Evolutionary conservation across 768 basidiomycete species (phyloP), one percentile per base, ranked within the genome.

Genomic region (Amyloporia xantha): DNA sequence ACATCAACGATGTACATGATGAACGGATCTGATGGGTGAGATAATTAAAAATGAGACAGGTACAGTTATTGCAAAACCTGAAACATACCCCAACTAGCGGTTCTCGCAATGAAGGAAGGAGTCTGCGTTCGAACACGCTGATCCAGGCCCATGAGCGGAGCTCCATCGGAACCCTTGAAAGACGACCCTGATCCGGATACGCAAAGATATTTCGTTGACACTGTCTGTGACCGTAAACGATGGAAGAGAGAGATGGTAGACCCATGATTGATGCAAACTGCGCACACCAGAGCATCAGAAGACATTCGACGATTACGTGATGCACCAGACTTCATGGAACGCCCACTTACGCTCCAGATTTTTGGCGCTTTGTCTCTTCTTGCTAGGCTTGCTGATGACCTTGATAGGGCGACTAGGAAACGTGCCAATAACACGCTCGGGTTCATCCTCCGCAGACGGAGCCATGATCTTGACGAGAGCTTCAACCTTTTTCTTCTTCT

Each of bases 1-100:
- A 92, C 88, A 65, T 97, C 93, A 53, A 96, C 93, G 53, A 96
- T 92, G 72, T 96, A 98, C 78, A 97, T 90, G 59, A 97, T 82
- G 68, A 96, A 97, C 0, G 92, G 86, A 68, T 94, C 87, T 88
- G 56, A n/a, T n/a, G n/a, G n/a, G n/a, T n/a, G n/a, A n/a, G 0
- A 36, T 38, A 46, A 20, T 21, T 4, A 35, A 27, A 49, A 49
- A 57, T 61, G 41, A 61, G 52, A 51, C n/a, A n/a, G n/a, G n/a
- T n/a, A n/a, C n/a, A n/a, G n/a, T n/a, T n/a, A n/a, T n/a, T n/a
- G n/a, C n/a, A n/a, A n/a, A n/a, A n/a, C 60, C 43, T 15, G 51
- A 37, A 36, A 66, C 79, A 66, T 63, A 87, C 85, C 89, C 91
- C 91, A 94, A 58, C 86, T 85, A 28, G 87, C 85, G 15, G 91